Conservation (phyloP, 2,329 filamentous ascomycete species). For the Verticillium isaacii region DNA sequence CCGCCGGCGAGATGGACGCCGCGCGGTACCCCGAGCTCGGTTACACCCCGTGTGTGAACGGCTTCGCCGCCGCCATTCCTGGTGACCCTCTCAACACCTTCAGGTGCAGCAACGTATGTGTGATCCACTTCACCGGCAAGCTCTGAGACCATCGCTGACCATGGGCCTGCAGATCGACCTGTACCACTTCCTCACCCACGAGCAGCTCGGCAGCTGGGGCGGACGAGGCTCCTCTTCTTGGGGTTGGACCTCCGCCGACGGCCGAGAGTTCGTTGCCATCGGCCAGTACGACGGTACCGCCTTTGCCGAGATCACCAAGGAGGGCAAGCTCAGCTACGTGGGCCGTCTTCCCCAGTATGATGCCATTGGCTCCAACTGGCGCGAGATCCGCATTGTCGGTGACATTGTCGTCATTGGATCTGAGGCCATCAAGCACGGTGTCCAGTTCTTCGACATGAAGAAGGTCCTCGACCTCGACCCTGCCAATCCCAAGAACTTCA, state of each 20-base stretch:
- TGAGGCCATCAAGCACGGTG: conserved; percentile 44
- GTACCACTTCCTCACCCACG: conserved; percentile 31
- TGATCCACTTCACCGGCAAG: neutral
- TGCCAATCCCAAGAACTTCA: conserved; percentile 35
- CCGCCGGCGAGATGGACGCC: conserved; percentile 27
- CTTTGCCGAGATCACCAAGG: conserved; percentile 45
- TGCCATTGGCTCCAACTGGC: conserved; percentile 41
- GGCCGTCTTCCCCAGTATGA: conserved; percentile 46
- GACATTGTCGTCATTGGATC: conserved; percentile 32
- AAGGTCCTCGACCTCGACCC: conserved; percentile 47
- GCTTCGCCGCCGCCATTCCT: conserved; percentile 36
- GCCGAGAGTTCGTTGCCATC: conserved; percentile 50
- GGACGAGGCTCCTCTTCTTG: conserved; percentile 36
- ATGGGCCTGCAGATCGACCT: conserved; percentile 19
- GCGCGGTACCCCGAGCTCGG: conserved; percentile 30
- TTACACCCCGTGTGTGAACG: conserved; percentile 34
- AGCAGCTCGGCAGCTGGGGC: conserved; percentile 24
- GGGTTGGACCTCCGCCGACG: conserved; percentile 48
- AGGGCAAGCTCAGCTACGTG: conserved; percentile 46
- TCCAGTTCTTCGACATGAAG: conserved; percentile 60
- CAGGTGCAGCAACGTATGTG: conserved; percentile 36
- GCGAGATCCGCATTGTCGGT: conserved; percentile 42
- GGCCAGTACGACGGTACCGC: conserved; percentile 50
- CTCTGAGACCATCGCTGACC: neutral
- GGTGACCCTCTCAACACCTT: conserved; percentile 43